Conservation (phyloP, 371 early-diverging fungal genomes). For the Haplosporangium sp. region DNA sequence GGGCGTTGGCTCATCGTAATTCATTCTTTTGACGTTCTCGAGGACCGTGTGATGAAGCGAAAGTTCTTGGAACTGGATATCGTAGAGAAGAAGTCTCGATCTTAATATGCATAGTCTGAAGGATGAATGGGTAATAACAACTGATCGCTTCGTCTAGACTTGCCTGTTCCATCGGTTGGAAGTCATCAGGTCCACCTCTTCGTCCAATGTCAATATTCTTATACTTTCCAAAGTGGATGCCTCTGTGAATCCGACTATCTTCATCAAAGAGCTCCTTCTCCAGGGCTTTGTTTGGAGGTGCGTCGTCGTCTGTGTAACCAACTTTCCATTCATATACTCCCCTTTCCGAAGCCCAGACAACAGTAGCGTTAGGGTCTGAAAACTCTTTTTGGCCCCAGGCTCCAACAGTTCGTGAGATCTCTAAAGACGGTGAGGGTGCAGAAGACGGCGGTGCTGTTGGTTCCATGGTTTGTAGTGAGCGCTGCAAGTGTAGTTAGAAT, state of each 20-base stretch:
- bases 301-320: slow-evolving; percentile 19
- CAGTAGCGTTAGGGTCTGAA: slow-evolving; percentile 1
- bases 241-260: slow-evolving; percentile 17
- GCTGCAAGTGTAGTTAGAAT: too few species aligned
- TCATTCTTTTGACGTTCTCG: slow-evolving; percentile 67
- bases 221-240: slow-evolving; percentile 21
- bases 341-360: slow-evolving; percentile 8
- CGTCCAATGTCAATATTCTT: slow-evolving; percentile 12
- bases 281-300: slow-evolving; percentile 20
- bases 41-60: slow-evolving; percentile 62
- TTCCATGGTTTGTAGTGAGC: too few species aligned
- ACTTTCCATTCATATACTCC: slow-evolving; percentile 31
- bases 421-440: not conserved
- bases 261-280: slow-evolving; percentile 24
- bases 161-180: slow-evolving; percentile 19
- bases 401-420: not conserved
- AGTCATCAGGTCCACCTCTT: slow-evolving; percentile 27
- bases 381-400: slow-evolving; percentile 6
- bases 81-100: not conserved
- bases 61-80: slow-evolving; percentile 59
- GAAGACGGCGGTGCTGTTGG: not conserved
- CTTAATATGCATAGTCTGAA: not conserved
- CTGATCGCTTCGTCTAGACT: not conserved
- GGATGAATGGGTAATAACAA: not conserved
- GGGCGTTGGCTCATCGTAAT: slow-evolving; percentile 74